These are phyloP conservation scores for Simplicillium sp. DNA, from an alignment of 2,329 filamentous ascomycete genomes.

Conservation along the genomic window DNA sequence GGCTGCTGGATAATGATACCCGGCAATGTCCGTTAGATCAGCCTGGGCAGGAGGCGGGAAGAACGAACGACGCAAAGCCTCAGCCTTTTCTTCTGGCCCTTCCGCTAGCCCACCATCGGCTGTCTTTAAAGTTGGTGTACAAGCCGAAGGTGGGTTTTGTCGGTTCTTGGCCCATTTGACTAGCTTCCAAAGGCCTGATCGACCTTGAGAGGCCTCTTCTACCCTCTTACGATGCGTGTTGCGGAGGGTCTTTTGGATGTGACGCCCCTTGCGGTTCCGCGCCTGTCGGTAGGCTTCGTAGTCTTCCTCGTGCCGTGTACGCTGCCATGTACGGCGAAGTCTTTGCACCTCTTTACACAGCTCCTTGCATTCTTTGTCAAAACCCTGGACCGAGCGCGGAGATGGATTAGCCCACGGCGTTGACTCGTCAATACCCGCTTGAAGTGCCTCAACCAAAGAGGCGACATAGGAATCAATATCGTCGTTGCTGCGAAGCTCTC, in stretches of 20 bases:
- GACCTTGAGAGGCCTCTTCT: background rate
- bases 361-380: slow-evolving; percentile 12
- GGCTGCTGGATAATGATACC: slow-evolving; percentile 1
- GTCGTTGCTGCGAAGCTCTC: too few relatives aligned
- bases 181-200: background rate
- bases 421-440: slow-evolving; percentile 10
- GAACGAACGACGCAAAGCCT: background rate
- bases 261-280: slow-evolving; percentile 12
- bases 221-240: background rate
- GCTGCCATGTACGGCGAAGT: slow-evolving; percentile 3
- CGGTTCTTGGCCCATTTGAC: slow-evolving; percentile 2
- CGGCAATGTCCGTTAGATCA: slow-evolving; percentile 1
- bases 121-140: background rate
- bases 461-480: background rate
- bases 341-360: slow-evolving; percentile 4
- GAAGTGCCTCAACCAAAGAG: too few relatives aligned
- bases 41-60: background rate
- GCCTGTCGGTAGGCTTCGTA: slow-evolving; percentile 8
- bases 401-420: slow-evolving; percentile 15
- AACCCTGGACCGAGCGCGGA: slow-evolving; percentile 12
- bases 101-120: background rate
- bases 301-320: slow-evolving; percentile 8
- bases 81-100: background rate
- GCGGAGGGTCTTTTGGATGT: slow-evolving; percentile 8
- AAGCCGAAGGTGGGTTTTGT: background rate